Evolutionary conservation across 1,284 basidiomycete genomes (phyloP).

Genomic region (Moesziomyces globuligerus): DNA sequence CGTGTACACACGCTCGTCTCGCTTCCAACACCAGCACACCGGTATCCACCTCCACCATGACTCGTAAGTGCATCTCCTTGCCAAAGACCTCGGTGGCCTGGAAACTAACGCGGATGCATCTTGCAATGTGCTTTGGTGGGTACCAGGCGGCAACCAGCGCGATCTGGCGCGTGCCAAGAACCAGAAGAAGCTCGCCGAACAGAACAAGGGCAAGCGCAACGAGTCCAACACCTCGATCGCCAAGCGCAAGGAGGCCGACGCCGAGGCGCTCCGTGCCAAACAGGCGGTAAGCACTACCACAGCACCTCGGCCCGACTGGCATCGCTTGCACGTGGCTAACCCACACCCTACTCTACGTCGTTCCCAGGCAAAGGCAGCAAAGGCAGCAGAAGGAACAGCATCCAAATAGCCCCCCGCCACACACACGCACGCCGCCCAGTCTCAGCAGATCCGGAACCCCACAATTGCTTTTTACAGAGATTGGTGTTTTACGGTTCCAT

Average conservation of each 20-base stretch:
- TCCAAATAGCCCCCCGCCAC: conserved; percentile 6
- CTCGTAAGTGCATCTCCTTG: conserved; percentile 2
- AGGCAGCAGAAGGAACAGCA: conserved; percentile 32
- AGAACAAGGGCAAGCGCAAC: conserved; percentile 57
- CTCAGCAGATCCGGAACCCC: no score
- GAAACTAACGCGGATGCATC: not conserved
- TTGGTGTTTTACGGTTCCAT: not conserved
- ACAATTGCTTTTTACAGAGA: no score
- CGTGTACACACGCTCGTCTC: no score
- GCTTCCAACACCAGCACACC: no score
- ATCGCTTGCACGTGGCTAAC: not conserved
- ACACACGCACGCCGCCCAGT: not conserved
- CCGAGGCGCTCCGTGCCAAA: conserved; percentile 58
- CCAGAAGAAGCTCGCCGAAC: conserved; percentile 63
- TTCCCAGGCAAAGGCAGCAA: conserved; percentile 41
- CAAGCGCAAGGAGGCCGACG: conserved; percentile 60
- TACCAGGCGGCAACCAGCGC: conserved; percentile 64
- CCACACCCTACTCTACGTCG: not conserved
- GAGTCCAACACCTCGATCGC: conserved; percentile 55
- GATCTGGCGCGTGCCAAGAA: conserved; percentile 65
- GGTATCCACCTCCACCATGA: not conserved
- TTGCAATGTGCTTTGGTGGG: not conserved
- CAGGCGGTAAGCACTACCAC: conserved; percentile 62
- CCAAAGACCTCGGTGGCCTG: not conserved
- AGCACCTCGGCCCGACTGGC: no score